phyloP scores from a whole-genome alignment of 768 basidiomycete genomes.

The Pulveroboletus sp. region DNA sequence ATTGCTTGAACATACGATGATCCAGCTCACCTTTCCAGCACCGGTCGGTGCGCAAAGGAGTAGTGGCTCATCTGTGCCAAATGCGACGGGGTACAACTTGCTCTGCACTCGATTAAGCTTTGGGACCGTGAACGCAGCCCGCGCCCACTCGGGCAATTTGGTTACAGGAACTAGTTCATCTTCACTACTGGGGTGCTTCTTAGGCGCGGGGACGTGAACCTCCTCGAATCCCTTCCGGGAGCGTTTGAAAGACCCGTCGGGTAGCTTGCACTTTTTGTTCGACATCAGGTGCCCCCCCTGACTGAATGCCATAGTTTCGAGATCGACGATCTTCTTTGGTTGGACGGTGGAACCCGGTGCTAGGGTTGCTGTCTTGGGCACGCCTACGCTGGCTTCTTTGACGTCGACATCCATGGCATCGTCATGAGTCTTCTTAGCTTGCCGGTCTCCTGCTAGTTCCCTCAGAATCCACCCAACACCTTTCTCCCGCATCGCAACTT shows the following conservation, averaged over 20 bases:
- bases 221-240: constrained; percentile 96
- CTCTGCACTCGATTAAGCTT: constrained; percentile 89
- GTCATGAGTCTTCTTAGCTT: constrained; percentile 42
- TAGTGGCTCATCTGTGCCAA: constrained; percentile 91
- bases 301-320: constrained; percentile 93
- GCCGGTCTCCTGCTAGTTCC: constrained; percentile 79
- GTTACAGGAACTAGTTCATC: constrained; percentile 70
- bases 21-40: constrained; percentile 83
- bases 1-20: neutral
- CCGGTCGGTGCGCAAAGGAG: constrained; percentile 97
- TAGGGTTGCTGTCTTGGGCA: constrained; percentile 82
- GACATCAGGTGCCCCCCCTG: constrained; percentile 98
- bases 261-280: constrained; percentile 97
- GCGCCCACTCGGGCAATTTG: constrained; percentile 80
- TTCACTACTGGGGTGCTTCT: constrained; percentile 58
- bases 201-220: constrained; percentile 93
- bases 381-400: constrained; percentile 37
- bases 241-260: constrained; percentile 96
- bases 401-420: constrained; percentile 83
- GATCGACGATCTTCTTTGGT: constrained; percentile 80
- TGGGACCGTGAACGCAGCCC: constrained; percentile 77
- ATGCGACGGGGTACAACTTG: constrained; percentile 88
- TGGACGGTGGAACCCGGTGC: constrained; percentile 84
- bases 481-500: constrained; percentile 98
- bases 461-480: constrained; percentile 94